Percentiles rank a stretch among this genome's conserved stretches.
Conservation (phyloP, 176 grass and related monocot species). For the Musa schizocarpa region DNA sequence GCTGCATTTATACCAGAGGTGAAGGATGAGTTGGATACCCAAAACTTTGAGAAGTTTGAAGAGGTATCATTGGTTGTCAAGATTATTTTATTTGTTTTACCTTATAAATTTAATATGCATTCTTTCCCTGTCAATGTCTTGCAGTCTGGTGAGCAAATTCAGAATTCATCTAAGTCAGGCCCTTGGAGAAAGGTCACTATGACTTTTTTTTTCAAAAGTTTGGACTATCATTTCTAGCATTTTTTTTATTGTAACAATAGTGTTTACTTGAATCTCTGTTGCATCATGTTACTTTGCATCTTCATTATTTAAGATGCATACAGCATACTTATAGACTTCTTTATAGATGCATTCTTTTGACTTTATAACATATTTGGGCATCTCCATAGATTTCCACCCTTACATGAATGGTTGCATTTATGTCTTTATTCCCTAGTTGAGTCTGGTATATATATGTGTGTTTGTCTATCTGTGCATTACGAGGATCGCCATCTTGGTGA, state of each 20-base stretch:
- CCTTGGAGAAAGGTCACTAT: slow-evolving; percentile 88
- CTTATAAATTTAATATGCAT: not conserved
- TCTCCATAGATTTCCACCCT: too few species aligned
- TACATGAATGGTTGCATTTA: too few species aligned
- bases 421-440: too few species aligned
- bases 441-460: too few species aligned
- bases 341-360: too few species aligned
- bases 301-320: too few species aligned
- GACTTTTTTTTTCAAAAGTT: not conserved
- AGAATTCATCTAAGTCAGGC: slow-evolving; percentile 63
- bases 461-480: too few species aligned
- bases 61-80: slow-evolving; percentile 42
- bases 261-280: not conserved
- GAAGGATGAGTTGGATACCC: slow-evolving; percentile 89
- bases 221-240: not conserved
- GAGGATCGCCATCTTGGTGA: too few species aligned
- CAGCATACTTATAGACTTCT: too few species aligned
- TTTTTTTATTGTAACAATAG: not conserved
- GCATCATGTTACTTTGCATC: too few species aligned
- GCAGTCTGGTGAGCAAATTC: slow-evolving; percentile 42
- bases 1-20: slow-evolving; percentile 93
- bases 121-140: slow-evolving; percentile 8
- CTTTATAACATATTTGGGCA: too few species aligned
- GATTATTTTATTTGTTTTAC: slow-evolving; percentile 8
- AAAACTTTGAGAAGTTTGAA: slow-evolving; percentile 97